Evolutionary conservation across 495 filamentous ascomycete species (phyloP).

Genomic region (Neurospora sp.): DNA sequence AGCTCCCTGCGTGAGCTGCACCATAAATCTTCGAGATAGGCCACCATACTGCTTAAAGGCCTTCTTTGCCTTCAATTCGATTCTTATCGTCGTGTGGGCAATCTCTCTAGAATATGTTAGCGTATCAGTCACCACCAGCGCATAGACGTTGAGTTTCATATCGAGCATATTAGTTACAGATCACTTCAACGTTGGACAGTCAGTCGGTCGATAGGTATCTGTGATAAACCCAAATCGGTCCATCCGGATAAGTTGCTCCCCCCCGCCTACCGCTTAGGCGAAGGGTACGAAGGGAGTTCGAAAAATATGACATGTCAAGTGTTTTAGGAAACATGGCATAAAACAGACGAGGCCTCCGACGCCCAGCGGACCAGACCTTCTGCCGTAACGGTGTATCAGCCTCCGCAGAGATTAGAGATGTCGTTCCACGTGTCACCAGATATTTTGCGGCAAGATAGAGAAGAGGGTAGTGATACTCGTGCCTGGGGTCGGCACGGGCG

Average conservation of each 20-base stretch:
- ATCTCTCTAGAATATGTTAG: neutral
- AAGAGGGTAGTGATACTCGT: neutral
- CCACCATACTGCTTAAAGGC: neutral
- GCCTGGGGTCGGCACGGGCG: no score
- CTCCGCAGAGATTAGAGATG: neutral
- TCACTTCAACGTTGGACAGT: neutral
- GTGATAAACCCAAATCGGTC: neutral
- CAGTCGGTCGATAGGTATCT: neutral
- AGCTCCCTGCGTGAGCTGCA: neutral
- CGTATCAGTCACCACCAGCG: neutral
- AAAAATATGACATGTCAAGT: neutral
- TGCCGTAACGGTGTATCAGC: neutral
- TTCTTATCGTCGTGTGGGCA: neutral
- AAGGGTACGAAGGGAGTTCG: neutral
- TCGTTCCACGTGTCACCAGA: neutral
- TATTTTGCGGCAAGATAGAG: neutral
- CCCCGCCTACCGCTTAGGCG: neutral
- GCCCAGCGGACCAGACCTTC: neutral
- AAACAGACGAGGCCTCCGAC: neutral
- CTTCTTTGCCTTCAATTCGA: neutral
- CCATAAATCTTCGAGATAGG: neutral
- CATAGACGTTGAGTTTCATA: neutral
- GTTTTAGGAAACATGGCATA: neutral
- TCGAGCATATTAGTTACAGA: neutral
- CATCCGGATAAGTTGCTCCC: neutral